Base-by-base conservation (phyloP, 768 basidiomycete species). In the Agaricus blazei region DNA sequence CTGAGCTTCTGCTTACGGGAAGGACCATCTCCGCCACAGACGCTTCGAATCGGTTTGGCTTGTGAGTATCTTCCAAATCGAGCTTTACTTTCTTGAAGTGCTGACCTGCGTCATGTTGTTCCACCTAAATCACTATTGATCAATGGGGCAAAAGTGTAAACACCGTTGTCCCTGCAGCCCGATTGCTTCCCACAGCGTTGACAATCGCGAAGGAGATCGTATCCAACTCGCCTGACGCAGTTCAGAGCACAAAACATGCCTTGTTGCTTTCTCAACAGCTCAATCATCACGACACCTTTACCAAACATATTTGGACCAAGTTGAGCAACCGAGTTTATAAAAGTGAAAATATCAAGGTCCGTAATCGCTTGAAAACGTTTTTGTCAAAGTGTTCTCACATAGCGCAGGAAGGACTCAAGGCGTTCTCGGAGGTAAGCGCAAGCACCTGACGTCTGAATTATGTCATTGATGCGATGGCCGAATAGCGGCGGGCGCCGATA, bases 1-100 rank as follows among this genome's bases (percentile, higher is more conserved):
- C 90, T 28, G 85, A 93, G 67, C 73, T 92, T 76, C 77, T 93
- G 11, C 74, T 93, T 46, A 75, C 84, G 36, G 92, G 92, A 44
- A 80, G 77, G 54, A 73, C 78, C n/a, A 71, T 93, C 62, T 77
- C 73, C 42, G 87, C 92, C 7, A 64, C 71, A 14, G 84, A 90
- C 44, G 89, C 90, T 19, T 75, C 82, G 48, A 76, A 75, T 51
- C 78, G 84, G 52, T 91, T 88, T 65, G 80, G 86, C 61, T 90
- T 91, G 90, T 90, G 60, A 73, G 83, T 77, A 15, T 11, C 67
- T 47, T 53, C 40, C 47, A 44, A 38, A 59, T 58, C 56, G 59
- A 59, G 48, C 51, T 48, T 58, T 43, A 38, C 34, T 27, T 53
- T 52, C 19, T 42, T 36, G 49, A 34, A 26, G 41, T 47, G 24